Evolutionary conservation across 2,329 filamentous ascomycete species (phyloP), one percentile per base, ranked within the genome.

Genomic region (Rutstroemia sp.): DNA sequence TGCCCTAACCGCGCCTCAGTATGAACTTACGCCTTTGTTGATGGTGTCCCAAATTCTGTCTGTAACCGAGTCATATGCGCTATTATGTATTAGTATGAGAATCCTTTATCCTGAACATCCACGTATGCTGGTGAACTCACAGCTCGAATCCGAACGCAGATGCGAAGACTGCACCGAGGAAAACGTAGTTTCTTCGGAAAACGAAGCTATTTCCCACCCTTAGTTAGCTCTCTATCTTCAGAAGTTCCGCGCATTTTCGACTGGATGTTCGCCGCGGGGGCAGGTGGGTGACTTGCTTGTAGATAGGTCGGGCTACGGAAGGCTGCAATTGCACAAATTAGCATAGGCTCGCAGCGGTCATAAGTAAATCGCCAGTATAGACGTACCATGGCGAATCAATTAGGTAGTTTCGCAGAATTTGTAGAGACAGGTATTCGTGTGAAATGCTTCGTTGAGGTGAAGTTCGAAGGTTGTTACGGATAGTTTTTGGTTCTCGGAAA

Each of bases 141-240:
- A 99, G 81, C 79, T 97, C 90, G 72, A 95, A 91, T 63, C 81
- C 89, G 71, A 99, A 99, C 65, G 92, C 92, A 64, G 84, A 81
- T 65, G 78, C 82, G 73, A 99, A 99, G 71, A 99, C 88, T 63
- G 84, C 81, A 65, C 83, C 86, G 68, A 99, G 79, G 83, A 96
- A 96, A 72, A 87, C 79, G 68, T 81, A 87, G 80, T 99, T 99
- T 72, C 82, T 86, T 74, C 87, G 86, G 80, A 97, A 86, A 66
- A 97, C 69, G 70, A 83, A 75, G 79, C 94, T 97, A 75, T 64
- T 59, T 39, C 4, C 2, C 44, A 4, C 47, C 14, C 23, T 30
- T 7, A 27, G 47, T 64, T 51, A 67, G 66, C 49, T 3, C 54
- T 54, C 36, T 7, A 27, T 10, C 25, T 14, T 14, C 17, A 17